Percentiles rank a stretch among this genome's conserved stretches.
phyloP scores from a whole-genome alignment of 2,329 filamentous ascomycete genomes.

The Monosporascus sp. region DNA sequence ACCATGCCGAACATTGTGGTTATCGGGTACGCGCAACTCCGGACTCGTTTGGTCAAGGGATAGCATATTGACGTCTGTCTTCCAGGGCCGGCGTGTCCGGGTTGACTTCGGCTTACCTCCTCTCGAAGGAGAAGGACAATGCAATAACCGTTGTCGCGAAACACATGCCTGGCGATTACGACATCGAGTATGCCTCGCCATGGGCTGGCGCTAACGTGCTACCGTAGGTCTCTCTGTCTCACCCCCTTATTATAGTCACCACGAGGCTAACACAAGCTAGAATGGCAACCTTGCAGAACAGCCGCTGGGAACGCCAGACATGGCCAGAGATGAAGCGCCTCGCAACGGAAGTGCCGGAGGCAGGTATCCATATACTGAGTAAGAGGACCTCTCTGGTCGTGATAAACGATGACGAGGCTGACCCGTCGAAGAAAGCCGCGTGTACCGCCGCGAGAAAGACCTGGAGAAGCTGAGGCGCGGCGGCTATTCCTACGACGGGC shows the following conservation, averaged over 20 bases:
- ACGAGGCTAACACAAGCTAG: conserved; percentile 10
- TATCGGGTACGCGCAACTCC: conserved; percentile 16
- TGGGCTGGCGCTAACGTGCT: conserved; percentile 26
- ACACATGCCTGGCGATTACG: conserved; percentile 90
- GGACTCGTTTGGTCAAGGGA: not conserved
- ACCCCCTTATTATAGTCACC: not conserved
- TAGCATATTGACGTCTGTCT: not conserved
- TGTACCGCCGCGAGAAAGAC: conserved; percentile 59
- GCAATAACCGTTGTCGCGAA: conserved; percentile 69
- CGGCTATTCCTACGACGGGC: conserved; percentile 56
- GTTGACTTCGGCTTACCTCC: conserved; percentile 26
- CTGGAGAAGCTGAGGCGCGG: conserved; percentile 26
- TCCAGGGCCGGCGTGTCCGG: conserved; percentile 27
- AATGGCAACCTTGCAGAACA: conserved; percentile 22
- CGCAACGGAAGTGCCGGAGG: conserved; percentile 26
- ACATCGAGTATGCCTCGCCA: conserved; percentile 74
- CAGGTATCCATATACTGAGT: conserved; percentile 28
- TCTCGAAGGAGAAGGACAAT: conserved; percentile 26
- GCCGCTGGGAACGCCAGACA: conserved; percentile 24
- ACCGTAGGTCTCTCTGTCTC: conserved; percentile 18
- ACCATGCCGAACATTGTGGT: conserved; percentile 26
- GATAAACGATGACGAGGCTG: not conserved
- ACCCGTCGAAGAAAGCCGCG: conserved; percentile 34
- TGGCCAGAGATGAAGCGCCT: conserved; percentile 25
- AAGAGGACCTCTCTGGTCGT: conserved; percentile 1